phyloP scores from a whole-genome alignment of 2,329 filamentous ascomycete genomes.

The Monilinia laxa region DNA sequence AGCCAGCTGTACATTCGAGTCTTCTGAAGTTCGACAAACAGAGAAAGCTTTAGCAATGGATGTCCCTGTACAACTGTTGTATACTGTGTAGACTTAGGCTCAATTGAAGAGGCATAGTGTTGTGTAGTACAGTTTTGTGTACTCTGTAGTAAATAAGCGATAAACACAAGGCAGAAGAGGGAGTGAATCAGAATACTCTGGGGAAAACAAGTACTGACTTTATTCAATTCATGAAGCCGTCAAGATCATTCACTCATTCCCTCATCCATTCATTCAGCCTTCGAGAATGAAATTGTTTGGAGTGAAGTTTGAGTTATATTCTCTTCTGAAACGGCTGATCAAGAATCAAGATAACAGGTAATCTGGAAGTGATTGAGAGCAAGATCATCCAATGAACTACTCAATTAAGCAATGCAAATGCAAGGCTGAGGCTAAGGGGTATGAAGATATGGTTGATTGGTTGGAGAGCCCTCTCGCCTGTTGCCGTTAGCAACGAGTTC shows the following conservation, averaged over 20 bases:
- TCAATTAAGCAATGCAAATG: not conserved
- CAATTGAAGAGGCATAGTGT: not conserved
- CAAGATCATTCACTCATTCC: not conserved
- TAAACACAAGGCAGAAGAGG: not conserved
- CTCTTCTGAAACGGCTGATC: not conserved
- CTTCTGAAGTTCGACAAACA: not conserved
- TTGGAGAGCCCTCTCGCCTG: not conserved
- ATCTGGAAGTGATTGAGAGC: not conserved
- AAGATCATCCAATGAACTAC: not conserved
- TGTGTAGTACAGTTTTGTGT: not conserved
- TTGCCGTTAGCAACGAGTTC: conserved; percentile 6
- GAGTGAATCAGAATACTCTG: not conserved
- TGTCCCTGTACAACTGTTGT: not conserved
- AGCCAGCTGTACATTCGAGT: not conserved
- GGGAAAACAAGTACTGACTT: not conserved
- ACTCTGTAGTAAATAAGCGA: not conserved
- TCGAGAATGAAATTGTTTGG: not conserved
- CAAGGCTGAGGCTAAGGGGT: conserved; percentile 7
- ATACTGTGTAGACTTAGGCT: not conserved
- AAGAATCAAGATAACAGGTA: not conserved
- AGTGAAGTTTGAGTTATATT: not conserved
- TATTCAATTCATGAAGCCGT: not conserved
- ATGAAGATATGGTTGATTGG: not conserved
- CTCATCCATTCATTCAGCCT: not conserved
- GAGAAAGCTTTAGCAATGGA: not conserved